phyloP scores from a whole-genome alignment of 2,329 filamentous ascomycete genomes.

The Magnaporthales sp. region DNA sequence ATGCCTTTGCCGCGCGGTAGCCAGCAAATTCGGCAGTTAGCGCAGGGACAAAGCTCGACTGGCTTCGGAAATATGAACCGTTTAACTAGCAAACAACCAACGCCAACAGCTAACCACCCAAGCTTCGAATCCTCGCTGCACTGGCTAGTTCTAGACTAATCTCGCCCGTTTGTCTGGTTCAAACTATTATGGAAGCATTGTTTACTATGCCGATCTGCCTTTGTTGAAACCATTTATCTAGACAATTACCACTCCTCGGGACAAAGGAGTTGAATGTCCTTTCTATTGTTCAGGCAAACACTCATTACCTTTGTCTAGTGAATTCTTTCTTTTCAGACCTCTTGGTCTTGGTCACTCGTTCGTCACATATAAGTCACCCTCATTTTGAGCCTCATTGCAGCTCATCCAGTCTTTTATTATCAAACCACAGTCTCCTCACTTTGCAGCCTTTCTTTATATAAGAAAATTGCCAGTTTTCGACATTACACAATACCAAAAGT shows the following conservation, averaged over 20 bases:
- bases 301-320: not conserved
- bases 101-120: not conserved
- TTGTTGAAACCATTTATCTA: not conserved
- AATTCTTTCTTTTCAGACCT: not conserved
- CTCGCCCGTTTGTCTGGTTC: not conserved
- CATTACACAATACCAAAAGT: not conserved
- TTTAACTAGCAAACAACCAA: not conserved
- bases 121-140: not conserved
- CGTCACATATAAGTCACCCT: not conserved
- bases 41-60: not conserved
- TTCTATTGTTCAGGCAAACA: slow-evolving; percentile 2
- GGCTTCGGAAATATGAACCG: not conserved
- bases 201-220: not conserved
- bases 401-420: not conserved
- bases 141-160: not conserved
- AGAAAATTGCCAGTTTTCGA: not conserved
- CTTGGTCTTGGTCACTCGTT: not conserved
- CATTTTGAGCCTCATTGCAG: not conserved
- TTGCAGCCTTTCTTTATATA: not conserved
- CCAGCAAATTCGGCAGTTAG: not conserved
- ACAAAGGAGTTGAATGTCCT: not conserved
- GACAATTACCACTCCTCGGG: not conserved
- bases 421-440: not conserved
- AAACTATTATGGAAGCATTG: not conserved
- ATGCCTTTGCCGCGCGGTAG: not conserved